Base-by-base conservation (phyloP, 2,329 filamentous ascomycete species). In the Cytospora paraplurivora region DNA sequence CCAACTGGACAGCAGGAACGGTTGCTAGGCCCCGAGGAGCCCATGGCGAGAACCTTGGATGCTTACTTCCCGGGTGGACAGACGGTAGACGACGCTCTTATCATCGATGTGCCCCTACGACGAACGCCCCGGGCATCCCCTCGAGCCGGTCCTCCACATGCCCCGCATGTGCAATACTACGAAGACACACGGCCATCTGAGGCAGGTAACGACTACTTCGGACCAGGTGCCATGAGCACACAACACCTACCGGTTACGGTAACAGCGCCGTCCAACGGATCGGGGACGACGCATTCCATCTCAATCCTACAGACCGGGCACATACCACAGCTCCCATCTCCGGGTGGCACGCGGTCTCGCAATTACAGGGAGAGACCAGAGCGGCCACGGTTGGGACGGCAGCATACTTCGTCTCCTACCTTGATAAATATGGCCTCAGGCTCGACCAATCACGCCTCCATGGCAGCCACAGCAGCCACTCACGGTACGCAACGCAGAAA, bases 11-110 rank as follows among this genome's bases (percentile, higher is more conserved):
- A 79, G 66, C 79, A 72, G 49, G 92, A 93, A 72, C 87, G 93
- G 53, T 76, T 85, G 0, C 78, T 99, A 59, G 90, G 90, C 2
- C 94, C 95, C 1, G 95, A 99, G 72, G 95, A 98, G 76, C 84
- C 87, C 27, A 90, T 98, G 76, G 83, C 84, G 58, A 82, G 87
- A 62, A 90, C 90, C 0, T 79, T 99, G 56, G 93, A 97, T 72
- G 80, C 85, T 19, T 92, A 92, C 75, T 99, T 88, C 72, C 91
- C 94, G 1, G 91, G 90, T 52, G 94, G 94, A 8, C 95, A 98
- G 77, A 86, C 82, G 0, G 88, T 97, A 53, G 89, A 93, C 60
- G 95, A 99, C 72, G 95, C 95, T 8, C 82, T 99, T 66, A 74
- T 97, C 68, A 97, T 99, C 72, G 93, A 98, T 70, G 87, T 96